A percentile compares a stretch with the other conserved stretches of the same genome.
phyloP scores from a whole-genome alignment of 441 rosid species.

The Populus hybrid region DNA sequence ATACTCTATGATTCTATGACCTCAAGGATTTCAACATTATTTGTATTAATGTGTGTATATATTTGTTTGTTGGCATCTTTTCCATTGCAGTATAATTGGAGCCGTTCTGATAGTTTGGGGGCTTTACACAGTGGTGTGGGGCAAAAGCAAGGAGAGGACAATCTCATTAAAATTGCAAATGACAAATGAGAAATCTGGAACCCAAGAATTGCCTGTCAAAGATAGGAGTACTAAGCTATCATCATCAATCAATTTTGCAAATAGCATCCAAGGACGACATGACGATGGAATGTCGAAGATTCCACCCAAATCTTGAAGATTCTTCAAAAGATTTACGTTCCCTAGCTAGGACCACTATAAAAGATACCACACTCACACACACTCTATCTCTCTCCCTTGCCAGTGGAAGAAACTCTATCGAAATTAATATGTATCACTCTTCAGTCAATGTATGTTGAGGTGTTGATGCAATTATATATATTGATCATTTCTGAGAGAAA shows the following conservation, averaged over 20 bases:
- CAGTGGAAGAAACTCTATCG: no score
- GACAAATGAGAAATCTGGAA: constrained; percentile 25
- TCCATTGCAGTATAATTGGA: constrained; percentile 67
- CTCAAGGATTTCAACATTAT: not conserved
- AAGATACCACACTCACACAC: no score
- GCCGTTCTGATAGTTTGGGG: constrained; percentile 66
- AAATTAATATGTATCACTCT: no score
- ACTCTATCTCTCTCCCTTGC: no score
- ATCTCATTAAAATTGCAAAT: constrained; percentile 13
- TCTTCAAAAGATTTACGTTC: not conserved
- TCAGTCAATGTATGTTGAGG: no score
- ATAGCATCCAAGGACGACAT: not conserved
- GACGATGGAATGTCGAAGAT: not conserved
- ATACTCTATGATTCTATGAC: not conserved
- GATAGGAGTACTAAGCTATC: constrained; percentile 23
- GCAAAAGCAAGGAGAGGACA: constrained; percentile 61
- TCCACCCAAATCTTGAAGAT: not conserved
- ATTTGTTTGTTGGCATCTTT: not conserved
- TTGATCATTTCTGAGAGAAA: no score
- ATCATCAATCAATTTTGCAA: constrained; percentile 20
- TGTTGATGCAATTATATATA: no score
- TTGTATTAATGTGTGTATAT: not conserved
- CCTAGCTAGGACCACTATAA: no score
- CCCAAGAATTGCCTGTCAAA: constrained; percentile 51
- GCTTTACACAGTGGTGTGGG: constrained; percentile 84